Conservation (phyloP, 140 eudicot species). For the Bidens hawaiensis region DNA sequence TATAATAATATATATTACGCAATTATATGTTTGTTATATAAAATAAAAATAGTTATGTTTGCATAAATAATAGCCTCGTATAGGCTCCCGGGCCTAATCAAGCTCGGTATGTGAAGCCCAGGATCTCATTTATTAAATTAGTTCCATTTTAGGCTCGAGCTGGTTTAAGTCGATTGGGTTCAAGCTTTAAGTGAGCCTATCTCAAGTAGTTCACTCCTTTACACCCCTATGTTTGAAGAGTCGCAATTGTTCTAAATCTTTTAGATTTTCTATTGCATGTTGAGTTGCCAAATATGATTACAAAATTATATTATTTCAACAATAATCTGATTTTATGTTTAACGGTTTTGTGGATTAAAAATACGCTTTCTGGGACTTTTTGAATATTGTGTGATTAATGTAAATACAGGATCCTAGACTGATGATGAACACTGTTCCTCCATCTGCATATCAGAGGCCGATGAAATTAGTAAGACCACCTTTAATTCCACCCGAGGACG, state of each 20-base stretch:
- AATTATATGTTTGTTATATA: no score
- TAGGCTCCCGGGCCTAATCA: background rate
- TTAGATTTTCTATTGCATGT: background rate
- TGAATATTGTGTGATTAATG: background rate
- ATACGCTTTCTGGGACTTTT: background rate
- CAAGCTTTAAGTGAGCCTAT: background rate
- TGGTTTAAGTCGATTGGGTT: background rate
- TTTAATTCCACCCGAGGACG: constrained; percentile 62
- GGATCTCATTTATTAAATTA: background rate
- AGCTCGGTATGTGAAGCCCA: background rate
- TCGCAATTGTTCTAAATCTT: background rate
- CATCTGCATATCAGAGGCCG: constrained; percentile 48
- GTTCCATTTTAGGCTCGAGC: background rate
- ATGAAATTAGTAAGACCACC: constrained; percentile 57
- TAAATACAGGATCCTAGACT: constrained; percentile 44
- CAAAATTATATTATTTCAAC: background rate
- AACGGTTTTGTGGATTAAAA: background rate
- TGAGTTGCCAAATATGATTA: background rate
- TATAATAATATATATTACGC: background rate
- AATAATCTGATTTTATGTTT: background rate
- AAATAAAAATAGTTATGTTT: no score
- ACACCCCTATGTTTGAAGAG: background rate
- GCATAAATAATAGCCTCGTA: background rate
- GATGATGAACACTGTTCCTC: constrained; percentile 27
- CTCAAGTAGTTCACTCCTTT: background rate